Conservation (phyloP, 495 filamentous ascomycete species). For the Staphylotrichum tortipilum region DNA sequence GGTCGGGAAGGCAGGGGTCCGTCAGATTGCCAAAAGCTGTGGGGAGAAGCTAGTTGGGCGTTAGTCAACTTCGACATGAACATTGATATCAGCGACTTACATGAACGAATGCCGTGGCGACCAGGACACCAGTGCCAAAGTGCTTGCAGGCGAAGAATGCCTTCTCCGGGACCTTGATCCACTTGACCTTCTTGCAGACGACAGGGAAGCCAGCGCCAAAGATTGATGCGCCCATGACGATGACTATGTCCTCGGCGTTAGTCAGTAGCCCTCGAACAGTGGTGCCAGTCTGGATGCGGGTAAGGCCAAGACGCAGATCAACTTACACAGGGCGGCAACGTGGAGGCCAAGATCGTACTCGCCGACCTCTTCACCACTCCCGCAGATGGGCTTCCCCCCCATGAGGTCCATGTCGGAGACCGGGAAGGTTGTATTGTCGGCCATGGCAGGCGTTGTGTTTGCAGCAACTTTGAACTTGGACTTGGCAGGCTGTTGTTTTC, state of each 20-base stretch:
- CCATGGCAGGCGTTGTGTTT: neutral
- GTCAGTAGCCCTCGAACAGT: too few relatives aligned
- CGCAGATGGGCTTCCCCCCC: conserved; percentile 37
- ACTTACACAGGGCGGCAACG: conserved; percentile 43
- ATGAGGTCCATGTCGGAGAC: conserved; percentile 7
- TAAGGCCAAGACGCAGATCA: neutral
- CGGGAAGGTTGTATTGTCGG: conserved; percentile 11
- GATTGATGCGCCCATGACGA: conserved; percentile 33
- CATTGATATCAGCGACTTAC: conserved; percentile 42
- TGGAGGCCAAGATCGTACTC: conserved; percentile 44
- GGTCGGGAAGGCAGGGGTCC: conserved; percentile 50
- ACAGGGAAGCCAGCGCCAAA: conserved; percentile 46
- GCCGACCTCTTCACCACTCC: conserved; percentile 31
- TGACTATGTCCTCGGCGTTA: too few relatives aligned
- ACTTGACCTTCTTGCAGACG: conserved; percentile 45
- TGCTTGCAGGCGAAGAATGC: conserved; percentile 51
- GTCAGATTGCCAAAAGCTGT: conserved; percentile 48
- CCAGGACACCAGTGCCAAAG: conserved; percentile 61
- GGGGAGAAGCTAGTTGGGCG: conserved; percentile 38
- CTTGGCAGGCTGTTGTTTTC: neutral
- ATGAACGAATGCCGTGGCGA: conserved; percentile 64
- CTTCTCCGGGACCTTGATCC: conserved; percentile 45
- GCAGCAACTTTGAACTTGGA: neutral
- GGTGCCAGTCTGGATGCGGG: too few relatives aligned
- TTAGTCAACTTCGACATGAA: neutral